Evolutionary conservation across 805 yeast genomes (phyloP), one percentile per base, ranked within the genome.

Genomic region (Yamadazyma nakazawae): DNA sequence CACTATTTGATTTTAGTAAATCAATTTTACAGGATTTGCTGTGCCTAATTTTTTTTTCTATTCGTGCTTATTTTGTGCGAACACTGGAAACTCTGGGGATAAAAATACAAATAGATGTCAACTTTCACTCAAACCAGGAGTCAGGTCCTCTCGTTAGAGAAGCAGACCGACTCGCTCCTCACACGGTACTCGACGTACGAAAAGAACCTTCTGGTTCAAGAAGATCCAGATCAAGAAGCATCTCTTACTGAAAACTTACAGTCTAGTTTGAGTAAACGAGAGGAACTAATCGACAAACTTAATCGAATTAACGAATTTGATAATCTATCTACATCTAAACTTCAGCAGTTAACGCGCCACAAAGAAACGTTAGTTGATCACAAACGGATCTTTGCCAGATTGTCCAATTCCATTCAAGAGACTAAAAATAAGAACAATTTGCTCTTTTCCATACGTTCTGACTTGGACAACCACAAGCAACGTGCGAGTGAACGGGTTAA

Each of bases 281-380:
- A 80, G 31, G 84, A 76, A 5, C 60, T 77, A 2, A 63, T 88
- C 7, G 72, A 68, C 30, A 68, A 74, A 30, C 26, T 50, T 37
- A 47, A 49, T 18, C 43, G 50, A 12, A 46, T 53, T 31, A 50
- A 49, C 40, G 56, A 52, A 21, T 53, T 50, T 21, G 53, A 53
- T 30, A 37, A 40, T 61, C 86, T 52, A 69, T 76, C 91, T 5
- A 79, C 94, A 0, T 79, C 94, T 0, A 86, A 86, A 62, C 64
- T 82, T 37, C 92, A 86, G 57, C 98, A 91, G 62, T 67, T 90
- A 40, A 81, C 84, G 48, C 80, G 97, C 51, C 96, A 89, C 62
- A 80, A 79, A 55, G 96, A 89, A 63, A 76, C 79, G 12, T 70
- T 88, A 25, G 78, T 72, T 47, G 95, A 89, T 46, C 91, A 88